Base-by-base conservation (phyloP, 2,329 filamentous ascomycete species). In the Emmonsiellopsis sp. region DNA sequence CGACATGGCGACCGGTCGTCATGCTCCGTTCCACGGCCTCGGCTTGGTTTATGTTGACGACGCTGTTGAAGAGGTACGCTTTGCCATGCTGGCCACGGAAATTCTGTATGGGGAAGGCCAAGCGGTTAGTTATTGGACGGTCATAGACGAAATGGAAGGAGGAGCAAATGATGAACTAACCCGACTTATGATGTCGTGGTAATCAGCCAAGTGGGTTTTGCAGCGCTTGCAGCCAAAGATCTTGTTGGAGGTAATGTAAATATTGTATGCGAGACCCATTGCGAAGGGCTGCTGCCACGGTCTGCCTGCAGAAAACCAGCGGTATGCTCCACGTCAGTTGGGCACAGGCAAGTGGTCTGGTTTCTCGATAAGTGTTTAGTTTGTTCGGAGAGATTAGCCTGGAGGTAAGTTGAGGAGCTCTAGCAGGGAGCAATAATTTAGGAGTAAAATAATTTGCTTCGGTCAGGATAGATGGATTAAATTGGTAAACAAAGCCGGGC, bases 51-150 rank as follows among this genome's bases (percentile, higher is more conserved):
- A 95, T 81, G 73, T 98, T 98, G 71, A 98, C 93, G 53, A 98
- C 93, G 58, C 71, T 83, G 73, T 92, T 87, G 79, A 98, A 97
- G 60, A 98, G 85, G 73, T 91, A 98, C 53, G 93, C 93, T 75
- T 97, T 97, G 68, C 93, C 93, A 71, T 97, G 92, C 71, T 97
- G 92, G 65, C 93, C 93, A 57, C 93, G 89, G 77, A 98, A 98
- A 75, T 95, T 96, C 90, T 97, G 69, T 39, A 42, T 21, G 13
- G 33, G 33, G 6, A 55, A 47, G 27, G 40, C 6, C 27, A 21
- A 34, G 17, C 6, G 13, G 49, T 55, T 40, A 52, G 47, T 40
- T 27, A 53, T 59, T 27, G 60, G 36, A 42, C 44, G 52, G 48
- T 14, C 10, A 21, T 32, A 39, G 48, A 32, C 42, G 39, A 50